Conservation (phyloP, 1,284 basidiomycete species). For the Ganoderma leucocontextum region DNA sequence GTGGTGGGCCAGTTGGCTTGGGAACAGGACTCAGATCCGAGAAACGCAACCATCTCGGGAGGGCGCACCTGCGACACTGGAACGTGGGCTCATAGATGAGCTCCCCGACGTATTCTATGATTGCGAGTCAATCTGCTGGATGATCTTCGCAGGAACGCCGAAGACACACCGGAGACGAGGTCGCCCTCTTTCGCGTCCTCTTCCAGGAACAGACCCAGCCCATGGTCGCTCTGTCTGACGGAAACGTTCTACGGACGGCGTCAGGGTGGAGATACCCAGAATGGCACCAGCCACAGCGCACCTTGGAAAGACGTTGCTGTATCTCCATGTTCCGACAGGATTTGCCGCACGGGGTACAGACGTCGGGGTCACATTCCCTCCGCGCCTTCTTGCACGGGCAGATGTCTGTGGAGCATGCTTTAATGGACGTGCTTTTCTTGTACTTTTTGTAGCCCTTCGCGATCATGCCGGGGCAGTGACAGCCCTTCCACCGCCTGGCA, state of each 20-base stretch:
- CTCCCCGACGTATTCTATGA: constrained; percentile 66
- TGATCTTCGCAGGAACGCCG: neutral
- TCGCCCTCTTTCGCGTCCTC: constrained; percentile 49
- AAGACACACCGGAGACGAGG: constrained; percentile 55
- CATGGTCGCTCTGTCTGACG: constrained; percentile 52
- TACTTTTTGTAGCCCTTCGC: constrained; percentile 25
- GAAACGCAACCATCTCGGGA: neutral
- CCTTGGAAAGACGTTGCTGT: constrained; percentile 52
- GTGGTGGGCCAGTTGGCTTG: constrained; percentile 42
- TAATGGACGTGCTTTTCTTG: constrained; percentile 4
- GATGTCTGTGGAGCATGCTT: constrained; percentile 40
- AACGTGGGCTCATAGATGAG: constrained; percentile 53
- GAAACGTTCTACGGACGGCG: constrained; percentile 27
- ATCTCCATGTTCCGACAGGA: constrained; percentile 52
- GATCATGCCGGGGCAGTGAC: constrained; percentile 43
- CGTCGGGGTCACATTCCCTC: constrained; percentile 60
- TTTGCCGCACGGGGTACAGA: constrained; percentile 49
- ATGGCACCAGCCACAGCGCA: constrained; percentile 25
- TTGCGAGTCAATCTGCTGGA: neutral
- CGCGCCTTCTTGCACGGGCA: constrained; percentile 54
- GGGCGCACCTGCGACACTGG: constrained; percentile 40
- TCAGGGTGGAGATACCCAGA: too few species aligned
- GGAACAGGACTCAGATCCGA: neutral
- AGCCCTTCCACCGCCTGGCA: constrained; percentile 52
- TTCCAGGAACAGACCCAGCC: constrained; percentile 60